Evolutionary conservation across 2,329 filamentous ascomycete genomes (phyloP).

Genomic region (Aureobasidium mangrovei): DNA sequence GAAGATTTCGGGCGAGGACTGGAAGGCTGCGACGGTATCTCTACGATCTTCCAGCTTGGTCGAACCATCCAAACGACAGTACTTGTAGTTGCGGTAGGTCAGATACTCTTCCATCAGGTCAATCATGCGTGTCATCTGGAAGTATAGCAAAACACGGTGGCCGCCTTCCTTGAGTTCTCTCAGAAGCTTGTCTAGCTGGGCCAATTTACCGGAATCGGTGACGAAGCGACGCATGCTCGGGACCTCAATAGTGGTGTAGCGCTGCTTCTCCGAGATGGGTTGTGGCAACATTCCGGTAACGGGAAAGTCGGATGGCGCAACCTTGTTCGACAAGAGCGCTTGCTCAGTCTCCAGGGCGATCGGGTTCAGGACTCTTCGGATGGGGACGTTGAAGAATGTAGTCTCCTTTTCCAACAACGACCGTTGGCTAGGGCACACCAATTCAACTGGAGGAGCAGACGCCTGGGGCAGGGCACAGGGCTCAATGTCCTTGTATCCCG

Average conservation of each 20-base stretch:
- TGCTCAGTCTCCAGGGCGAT: slow-evolving; percentile 55
- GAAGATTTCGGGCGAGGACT: slow-evolving; percentile 88
- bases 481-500: slow-evolving; percentile 68
- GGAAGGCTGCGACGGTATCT: slow-evolving; percentile 95
- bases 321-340: slow-evolving; percentile 62
- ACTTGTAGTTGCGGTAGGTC: slow-evolving; percentile 98
- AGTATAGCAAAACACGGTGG: slow-evolving; percentile 92
- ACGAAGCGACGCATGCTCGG: slow-evolving; percentile 97
- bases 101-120: slow-evolving; percentile 98
- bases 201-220: slow-evolving; percentile 93
- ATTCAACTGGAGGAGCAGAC: slow-evolving; percentile 75
- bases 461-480: slow-evolving; percentile 70
- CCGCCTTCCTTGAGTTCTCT: slow-evolving; percentile 84
- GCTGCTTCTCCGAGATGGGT: slow-evolving; percentile 70
- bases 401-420: slow-evolving; percentile 57
- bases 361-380: slow-evolving; percentile 70
- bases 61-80: slow-evolving; percentile 89
- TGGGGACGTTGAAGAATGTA: slow-evolving; percentile 65
- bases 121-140: slow-evolving; percentile 99
- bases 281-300: slow-evolving; percentile 58
- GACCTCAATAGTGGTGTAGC: slow-evolving; percentile 84
- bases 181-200: slow-evolving; percentile 78
- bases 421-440: slow-evolving; percentile 63
- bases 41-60: slow-evolving; percentile 95
- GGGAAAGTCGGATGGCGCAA: slow-evolving; percentile 58